These are phyloP conservation scores for Symbiotaphrina buchneri DNA, from an alignment of 495 filamentous ascomycete genomes.

Conservation along the genomic window DNA sequence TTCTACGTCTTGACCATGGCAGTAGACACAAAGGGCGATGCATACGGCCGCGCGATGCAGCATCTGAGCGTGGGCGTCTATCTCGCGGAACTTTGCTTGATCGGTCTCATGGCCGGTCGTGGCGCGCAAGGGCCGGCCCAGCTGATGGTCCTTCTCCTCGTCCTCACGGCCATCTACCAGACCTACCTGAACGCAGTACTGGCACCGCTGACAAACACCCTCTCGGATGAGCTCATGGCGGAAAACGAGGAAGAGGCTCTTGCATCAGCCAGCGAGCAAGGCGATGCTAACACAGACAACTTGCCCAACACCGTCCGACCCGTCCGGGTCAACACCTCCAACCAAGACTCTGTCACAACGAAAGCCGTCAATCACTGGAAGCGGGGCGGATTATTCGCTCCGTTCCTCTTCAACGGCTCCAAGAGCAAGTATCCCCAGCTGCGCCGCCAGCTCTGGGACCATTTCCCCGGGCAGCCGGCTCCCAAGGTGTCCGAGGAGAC, in stretches of 20 bases:
- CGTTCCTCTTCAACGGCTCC: conserved; percentile 44
- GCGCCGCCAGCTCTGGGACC: conserved; percentile 49
- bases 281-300: conserved; percentile 8
- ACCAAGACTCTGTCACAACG: conserved; percentile 15
- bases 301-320: conserved; percentile 10
- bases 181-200: conserved; percentile 56
- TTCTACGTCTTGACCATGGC: conserved; percentile 68
- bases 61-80: conserved; percentile 82
- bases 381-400: conserved; percentile 21
- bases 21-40: conserved; percentile 77
- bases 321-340: conserved; percentile 13
- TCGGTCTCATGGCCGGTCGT: conserved; percentile 71
- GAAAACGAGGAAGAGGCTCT: conserved; percentile 40
- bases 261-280: conserved; percentile 19
- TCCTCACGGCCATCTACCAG: conserved; percentile 68
- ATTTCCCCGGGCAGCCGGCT: conserved; percentile 34
- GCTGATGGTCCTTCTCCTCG: conserved; percentile 59
- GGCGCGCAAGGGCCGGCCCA: conserved; percentile 51
- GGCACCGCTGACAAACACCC: conserved; percentile 55
- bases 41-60: conserved; percentile 73
- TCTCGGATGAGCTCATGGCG: conserved; percentile 46
- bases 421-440: conserved; percentile 51
- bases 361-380: conserved; percentile 13
- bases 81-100: conserved; percentile 60
- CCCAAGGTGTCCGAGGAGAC: conserved; percentile 30